These are phyloP conservation scores for Datisca glomerata DNA, from an alignment of 306 rosid species.

Conservation along the genomic window DNA sequence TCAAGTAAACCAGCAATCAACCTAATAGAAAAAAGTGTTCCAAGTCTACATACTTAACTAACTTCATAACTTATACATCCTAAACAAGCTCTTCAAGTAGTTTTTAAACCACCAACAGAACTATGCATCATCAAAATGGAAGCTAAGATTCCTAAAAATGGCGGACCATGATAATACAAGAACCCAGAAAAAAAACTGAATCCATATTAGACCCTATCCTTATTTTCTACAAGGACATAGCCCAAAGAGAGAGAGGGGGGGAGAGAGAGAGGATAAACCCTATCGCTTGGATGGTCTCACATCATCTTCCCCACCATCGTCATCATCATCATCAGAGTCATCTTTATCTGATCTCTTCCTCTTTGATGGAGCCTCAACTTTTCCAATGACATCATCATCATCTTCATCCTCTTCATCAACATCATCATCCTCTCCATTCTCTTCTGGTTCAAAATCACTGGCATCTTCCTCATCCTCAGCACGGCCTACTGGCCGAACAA, in stretches of 20 bases:
- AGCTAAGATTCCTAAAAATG: background rate
- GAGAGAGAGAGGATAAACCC: conserved; percentile 19
- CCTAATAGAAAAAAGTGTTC: no score
- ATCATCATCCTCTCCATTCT: conserved; percentile 52
- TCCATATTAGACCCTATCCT: background rate
- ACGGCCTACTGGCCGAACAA: conserved; percentile 57
- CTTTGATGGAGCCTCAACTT: conserved; percentile 53
- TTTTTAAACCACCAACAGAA: background rate
- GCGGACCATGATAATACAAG: background rate
- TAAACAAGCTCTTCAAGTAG: background rate
- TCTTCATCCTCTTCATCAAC: conserved; percentile 34
- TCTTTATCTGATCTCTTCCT: conserved; percentile 73
- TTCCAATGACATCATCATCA: conserved; percentile 19
- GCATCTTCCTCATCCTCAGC: conserved; percentile 92
- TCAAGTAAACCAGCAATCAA: no score
- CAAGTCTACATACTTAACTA: no score
- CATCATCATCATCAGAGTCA: conserved; percentile 33
- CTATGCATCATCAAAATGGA: background rate
- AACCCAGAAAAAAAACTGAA: background rate
- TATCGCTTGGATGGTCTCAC: conserved; percentile 86
- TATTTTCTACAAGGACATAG: background rate
- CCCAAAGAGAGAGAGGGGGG: background rate
- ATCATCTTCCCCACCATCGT: conserved; percentile 67
- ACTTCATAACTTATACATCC: background rate
- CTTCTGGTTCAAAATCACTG: conserved; percentile 76